Evolutionary conservation across 1,284 basidiomycete species (phyloP), one percentile per base, ranked within the genome.

Genomic region (Sporisorium iseilematis-ciliati): DNA sequence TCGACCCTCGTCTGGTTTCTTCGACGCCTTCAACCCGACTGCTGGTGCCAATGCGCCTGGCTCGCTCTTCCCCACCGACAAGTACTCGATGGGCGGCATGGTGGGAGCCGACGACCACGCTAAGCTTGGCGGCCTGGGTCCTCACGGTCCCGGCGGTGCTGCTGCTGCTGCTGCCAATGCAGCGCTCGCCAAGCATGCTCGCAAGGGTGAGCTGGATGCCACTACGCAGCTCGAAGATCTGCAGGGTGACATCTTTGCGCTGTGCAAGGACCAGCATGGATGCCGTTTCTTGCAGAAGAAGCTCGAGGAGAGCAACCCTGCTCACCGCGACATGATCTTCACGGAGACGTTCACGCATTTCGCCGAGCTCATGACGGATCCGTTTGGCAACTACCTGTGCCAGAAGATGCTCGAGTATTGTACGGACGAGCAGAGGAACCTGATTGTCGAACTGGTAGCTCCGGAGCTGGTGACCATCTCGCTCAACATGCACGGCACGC

Each of bases 201-300:
- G 93, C 56, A 94, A 97, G 80, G 90, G 94, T 79, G 95, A 97
- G 86, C 91, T 94, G 77, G 82, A 85, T 35, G 76, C 95, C 26
- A 93, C 94, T 29, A 96, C 94, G 48, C 91, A 94, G 55, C 89
- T 99, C 60, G 97, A 99, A 85, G 97, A 99, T 83, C 88, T 99
- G 49, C 91, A 92, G 78, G 96, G 96, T 71, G 86, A 98, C 86
- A 95, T 99, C 77, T 91, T 95, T 29, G 89, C 90, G 16, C 87
- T 99, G 31, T 98, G 95, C 90, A 98, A 98, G 87, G 97, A 99
- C 86, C 97, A 99, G 87, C 97, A 99, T 86, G 97, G 97, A 3
- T 99, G 97, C 85, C 91, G 97, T 41, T 99, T 97, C 85, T 88
- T 99, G 63, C 97, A 99, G 87, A 99, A 99, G 91, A 99, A 99